phyloP scores from a whole-genome alignment of 2,329 filamentous ascomycete genomes.

The Penicillium olsonii region DNA sequence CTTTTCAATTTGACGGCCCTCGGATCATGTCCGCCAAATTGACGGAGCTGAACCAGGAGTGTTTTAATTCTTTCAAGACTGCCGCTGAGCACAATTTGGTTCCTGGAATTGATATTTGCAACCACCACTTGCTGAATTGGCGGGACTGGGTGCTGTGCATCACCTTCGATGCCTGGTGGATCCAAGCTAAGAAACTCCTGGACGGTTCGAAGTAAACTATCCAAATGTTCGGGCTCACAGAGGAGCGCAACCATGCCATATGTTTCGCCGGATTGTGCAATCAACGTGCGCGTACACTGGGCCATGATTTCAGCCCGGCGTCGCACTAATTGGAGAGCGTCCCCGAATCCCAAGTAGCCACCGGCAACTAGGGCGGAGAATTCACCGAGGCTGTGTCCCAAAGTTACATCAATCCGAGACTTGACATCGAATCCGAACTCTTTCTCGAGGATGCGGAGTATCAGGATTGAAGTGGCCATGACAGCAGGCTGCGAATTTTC shows the following conservation, averaged over 20 bases:
- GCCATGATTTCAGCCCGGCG: slow-evolving; percentile 82
- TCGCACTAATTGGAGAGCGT: slow-evolving; percentile 76
- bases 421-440: slow-evolving; percentile 76
- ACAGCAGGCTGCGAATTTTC: slow-evolving; percentile 92
- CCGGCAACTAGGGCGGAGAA: slow-evolving; percentile 88
- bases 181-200: slow-evolving; percentile 75
- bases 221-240: slow-evolving; percentile 77
- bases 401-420: slow-evolving; percentile 74
- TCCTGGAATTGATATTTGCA: slow-evolving; percentile 93
- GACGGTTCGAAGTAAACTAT: slow-evolving; percentile 69
- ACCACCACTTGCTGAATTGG: slow-evolving; percentile 85
- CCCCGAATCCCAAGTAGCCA: slow-evolving; percentile 74
- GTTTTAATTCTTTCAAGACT: slow-evolving; percentile 79
- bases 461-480: slow-evolving; percentile 90
- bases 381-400: slow-evolving; percentile 90
- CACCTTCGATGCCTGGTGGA: slow-evolving; percentile 60
- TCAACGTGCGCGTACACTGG: slow-evolving; percentile 68
- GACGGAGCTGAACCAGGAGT: slow-evolving; percentile 78
- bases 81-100: slow-evolving; percentile 92
- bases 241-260: slow-evolving; percentile 95
- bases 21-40: slow-evolving; percentile 90
- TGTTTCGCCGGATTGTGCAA: slow-evolving; percentile 69
- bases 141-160: slow-evolving; percentile 67
- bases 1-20: slow-evolving; percentile 82
- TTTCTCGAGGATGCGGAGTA: slow-evolving; percentile 80